Evolutionary conservation across 768 basidiomycete genomes (phyloP).

Genomic region (Boletus rufocinnamomeus): DNA sequence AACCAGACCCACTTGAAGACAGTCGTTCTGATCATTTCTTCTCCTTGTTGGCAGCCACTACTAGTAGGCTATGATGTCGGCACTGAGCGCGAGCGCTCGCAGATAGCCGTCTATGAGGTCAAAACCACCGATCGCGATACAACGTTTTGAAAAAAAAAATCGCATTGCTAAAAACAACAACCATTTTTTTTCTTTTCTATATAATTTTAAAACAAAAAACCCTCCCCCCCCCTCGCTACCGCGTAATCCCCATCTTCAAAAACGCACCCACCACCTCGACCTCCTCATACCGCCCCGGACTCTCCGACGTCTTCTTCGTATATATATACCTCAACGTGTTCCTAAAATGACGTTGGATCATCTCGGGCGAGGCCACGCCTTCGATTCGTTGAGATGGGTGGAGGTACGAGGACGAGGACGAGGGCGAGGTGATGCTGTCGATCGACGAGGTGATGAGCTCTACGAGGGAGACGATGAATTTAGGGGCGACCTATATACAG

Average conservation of each 20-base stretch:
- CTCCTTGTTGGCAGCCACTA: too few relatives aligned
- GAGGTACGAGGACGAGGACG: slow-evolving; percentile 51
- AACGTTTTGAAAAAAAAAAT: too few relatives aligned
- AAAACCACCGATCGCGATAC: too few relatives aligned
- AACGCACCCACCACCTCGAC: slow-evolving; percentile 88
- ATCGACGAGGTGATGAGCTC: slow-evolving; percentile 94
- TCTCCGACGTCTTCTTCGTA: slow-evolving; percentile 57
- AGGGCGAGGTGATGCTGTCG: slow-evolving; percentile 81
- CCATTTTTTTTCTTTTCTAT: too few relatives aligned
- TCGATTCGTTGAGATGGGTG: slow-evolving; percentile 91
- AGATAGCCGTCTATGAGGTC: too few relatives aligned
- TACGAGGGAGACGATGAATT: slow-evolving; percentile 95
- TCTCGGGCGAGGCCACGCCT: slow-evolving; percentile 88
- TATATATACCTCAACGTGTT: slow-evolving; percentile 88
- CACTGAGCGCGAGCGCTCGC: too few relatives aligned
- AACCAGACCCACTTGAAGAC: too few relatives aligned
- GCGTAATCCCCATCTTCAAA: slow-evolving; percentile 83
- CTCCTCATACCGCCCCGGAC: slow-evolving; percentile 65
- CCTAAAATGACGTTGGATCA: slow-evolving; percentile 91
- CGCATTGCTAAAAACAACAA: too few relatives aligned
- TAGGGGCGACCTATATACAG: slow-evolving; percentile 74
- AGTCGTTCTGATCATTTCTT: too few relatives aligned
- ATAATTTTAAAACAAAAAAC: too few relatives aligned
- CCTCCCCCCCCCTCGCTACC: slow-evolving; percentile 35
- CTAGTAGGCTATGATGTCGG: too few relatives aligned